A percentile compares a stretch with the other conserved stretches of the same genome.
These are phyloP conservation scores for Cladophialophora immunda DNA, from an alignment of 2,329 filamentous ascomycete genomes.

Conservation along the genomic window DNA sequence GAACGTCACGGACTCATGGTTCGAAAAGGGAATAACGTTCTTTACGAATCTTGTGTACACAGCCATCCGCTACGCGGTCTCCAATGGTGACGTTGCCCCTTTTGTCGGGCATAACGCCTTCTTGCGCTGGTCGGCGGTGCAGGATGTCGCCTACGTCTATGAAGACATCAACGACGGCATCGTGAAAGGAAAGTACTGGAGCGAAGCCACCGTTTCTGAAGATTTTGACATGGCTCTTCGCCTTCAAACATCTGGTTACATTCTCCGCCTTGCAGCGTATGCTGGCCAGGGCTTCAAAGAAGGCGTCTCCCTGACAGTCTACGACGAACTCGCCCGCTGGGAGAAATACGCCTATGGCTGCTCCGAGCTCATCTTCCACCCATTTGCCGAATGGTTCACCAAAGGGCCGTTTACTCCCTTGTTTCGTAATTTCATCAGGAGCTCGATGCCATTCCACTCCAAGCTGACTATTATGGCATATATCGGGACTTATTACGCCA, in stretches of 20 bases:
- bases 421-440: conserved; percentile 77
- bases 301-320: conserved; percentile 83
- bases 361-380: conserved; percentile 83
- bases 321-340: conserved; percentile 85
- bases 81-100: conserved; percentile 75
- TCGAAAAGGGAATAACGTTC: conserved; percentile 79
- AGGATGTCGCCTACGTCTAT: conserved; percentile 64
- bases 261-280: conserved; percentile 74
- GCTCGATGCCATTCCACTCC: conserved; percentile 66
- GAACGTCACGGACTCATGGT: conserved; percentile 76
- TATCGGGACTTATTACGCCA: conserved; percentile 76
- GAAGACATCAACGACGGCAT: conserved; percentile 56
- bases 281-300: conserved; percentile 77
- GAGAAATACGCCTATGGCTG: conserved; percentile 88
- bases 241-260: conserved; percentile 73
- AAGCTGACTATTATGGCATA: conserved; percentile 77
- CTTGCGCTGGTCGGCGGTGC: conserved; percentile 72
- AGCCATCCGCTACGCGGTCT: conserved; percentile 74
- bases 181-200: conserved; percentile 73
- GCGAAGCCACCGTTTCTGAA: conserved; percentile 77
- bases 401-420: conserved; percentile 80
- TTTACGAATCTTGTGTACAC: conserved; percentile 82
- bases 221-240: conserved; percentile 80
- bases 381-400: conserved; percentile 75
- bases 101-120: conserved; percentile 83